These are phyloP conservation scores for Tilletia walkeri DNA, from an alignment of 1,284 basidiomycete genomes.

Conservation along the genomic window DNA sequence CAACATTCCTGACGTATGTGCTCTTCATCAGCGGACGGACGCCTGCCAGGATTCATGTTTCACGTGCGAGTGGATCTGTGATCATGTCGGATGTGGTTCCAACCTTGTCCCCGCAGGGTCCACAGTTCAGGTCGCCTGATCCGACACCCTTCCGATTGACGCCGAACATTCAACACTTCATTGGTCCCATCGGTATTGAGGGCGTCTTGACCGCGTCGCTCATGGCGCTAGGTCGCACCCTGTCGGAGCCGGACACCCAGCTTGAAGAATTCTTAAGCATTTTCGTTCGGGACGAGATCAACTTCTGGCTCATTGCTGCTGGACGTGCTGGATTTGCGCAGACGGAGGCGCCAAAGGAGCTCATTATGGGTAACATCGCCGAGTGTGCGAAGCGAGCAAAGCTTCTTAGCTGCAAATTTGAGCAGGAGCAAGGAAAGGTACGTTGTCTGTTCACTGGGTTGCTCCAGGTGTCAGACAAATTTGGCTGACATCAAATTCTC, in stretches of 20 bases:
- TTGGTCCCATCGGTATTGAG: constrained; percentile 85
- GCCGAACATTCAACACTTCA: constrained; percentile 91
- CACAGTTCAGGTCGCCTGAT: constrained; percentile 76
- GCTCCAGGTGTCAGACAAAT: too few species aligned
- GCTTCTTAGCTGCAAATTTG: constrained; percentile 76
- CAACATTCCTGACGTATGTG: constrained; percentile 88
- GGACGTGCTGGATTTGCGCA: constrained; percentile 39
- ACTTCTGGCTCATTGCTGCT: constrained; percentile 63
- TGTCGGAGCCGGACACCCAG: constrained; percentile 88
- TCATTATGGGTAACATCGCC: constrained; percentile 73
- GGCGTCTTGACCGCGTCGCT: constrained; percentile 81
- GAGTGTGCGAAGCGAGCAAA: constrained; percentile 81
- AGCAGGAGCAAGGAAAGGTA: constrained; percentile 67
- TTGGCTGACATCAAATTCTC: neutral
- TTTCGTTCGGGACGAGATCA: constrained; percentile 89
- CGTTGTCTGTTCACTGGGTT: neutral
- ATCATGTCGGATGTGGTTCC: constrained; percentile 53
- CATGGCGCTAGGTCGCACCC: constrained; percentile 83
- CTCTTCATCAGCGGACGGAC: constrained; percentile 80
- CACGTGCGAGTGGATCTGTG: constrained; percentile 62
- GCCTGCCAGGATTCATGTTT: constrained; percentile 83
- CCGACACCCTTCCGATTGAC: constrained; percentile 94
- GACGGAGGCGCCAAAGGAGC: constrained; percentile 61
- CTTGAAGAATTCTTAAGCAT: constrained; percentile 83
- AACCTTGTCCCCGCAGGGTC: constrained; percentile 62